These are phyloP conservation scores for Pythium sukuiense DNA, from an alignment of 352 stramenopile genomes.

Conservation along the genomic window DNA sequence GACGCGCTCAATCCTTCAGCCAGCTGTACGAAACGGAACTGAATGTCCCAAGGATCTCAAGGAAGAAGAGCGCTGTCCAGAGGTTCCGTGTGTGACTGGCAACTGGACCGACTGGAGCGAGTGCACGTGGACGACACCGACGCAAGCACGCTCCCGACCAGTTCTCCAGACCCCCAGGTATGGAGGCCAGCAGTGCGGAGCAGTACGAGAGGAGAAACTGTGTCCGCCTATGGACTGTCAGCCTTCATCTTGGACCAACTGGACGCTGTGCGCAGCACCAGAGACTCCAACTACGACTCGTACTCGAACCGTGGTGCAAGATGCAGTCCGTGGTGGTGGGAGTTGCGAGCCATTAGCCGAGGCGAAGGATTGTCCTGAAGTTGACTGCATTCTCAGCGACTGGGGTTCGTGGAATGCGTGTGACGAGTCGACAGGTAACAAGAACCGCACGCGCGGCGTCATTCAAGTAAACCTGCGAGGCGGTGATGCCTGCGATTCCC, in stretches of 20 bases:
- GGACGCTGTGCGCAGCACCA: slow-evolving; percentile 43
- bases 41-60: slow-evolving; percentile 40
- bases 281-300: slow-evolving; percentile 43
- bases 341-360: slow-evolving; percentile 10
- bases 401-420: slow-evolving; percentile 17
- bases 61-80: slow-evolving; percentile 36
- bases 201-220: slow-evolving; percentile 14
- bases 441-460: slow-evolving; percentile 14
- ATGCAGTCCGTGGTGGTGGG: slow-evolving; percentile 12
- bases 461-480: slow-evolving; percentile 37
- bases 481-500: slow-evolving; percentile 33
- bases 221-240: slow-evolving; percentile 55
- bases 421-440: slow-evolving; percentile 4
- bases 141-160: slow-evolving; percentile 30
- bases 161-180: slow-evolving; percentile 25
- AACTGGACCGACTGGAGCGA: slow-evolving; percentile 52
- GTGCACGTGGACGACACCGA: slow-evolving; percentile 34
- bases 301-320: slow-evolving; percentile 30
- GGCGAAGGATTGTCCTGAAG: slow-evolving; percentile 17
- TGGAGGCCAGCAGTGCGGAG: slow-evolving; percentile 22
- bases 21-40: slow-evolving; percentile 34
- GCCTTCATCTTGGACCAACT: slow-evolving; percentile 39
- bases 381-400: slow-evolving; percentile 17
- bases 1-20: slow-evolving; percentile 39
- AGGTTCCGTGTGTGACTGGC: slow-evolving; percentile 41